These are phyloP conservation scores for Saccharum hybrid DNA, from an alignment of 202 grass and related monocot species.

Conservation along the genomic window DNA sequence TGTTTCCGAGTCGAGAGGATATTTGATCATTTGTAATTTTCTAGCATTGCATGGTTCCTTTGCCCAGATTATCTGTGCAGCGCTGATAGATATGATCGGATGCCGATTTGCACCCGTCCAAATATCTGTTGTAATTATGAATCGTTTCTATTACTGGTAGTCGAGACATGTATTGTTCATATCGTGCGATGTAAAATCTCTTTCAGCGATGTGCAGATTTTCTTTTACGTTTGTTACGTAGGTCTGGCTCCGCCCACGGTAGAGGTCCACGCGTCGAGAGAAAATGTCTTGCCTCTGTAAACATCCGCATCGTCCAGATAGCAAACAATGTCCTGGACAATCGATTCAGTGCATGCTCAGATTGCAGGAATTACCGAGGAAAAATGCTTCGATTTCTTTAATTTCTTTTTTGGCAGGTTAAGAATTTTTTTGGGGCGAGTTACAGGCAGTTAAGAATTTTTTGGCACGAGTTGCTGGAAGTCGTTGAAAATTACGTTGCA, in stretches of 20 bases:
- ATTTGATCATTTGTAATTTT: constrained; percentile 32
- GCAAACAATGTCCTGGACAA: not conserved
- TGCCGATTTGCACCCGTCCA: not conserved
- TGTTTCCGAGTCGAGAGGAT: constrained; percentile 23
- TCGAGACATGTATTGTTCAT: not conserved
- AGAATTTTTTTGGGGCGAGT: not conserved
- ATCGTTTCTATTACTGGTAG: constrained; percentile 16
- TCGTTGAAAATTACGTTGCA: not conserved
- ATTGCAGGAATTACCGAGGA: not conserved
- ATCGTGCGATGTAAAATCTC: not conserved
- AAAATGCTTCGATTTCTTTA: not conserved
- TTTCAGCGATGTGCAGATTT: too few species aligned
- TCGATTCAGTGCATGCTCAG: not conserved
- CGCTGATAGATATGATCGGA: not conserved
- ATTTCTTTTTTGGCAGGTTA: too few species aligned
- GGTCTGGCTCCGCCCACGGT: not conserved
- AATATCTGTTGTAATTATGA: constrained; percentile 29
- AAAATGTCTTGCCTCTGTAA: not conserved
- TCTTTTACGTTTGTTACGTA: not conserved
- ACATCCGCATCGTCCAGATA: too few species aligned
- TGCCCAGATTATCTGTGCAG: constrained; percentile 8
- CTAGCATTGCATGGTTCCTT: constrained; percentile 17
- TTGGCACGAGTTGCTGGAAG: not conserved
- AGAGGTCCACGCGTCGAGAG: not conserved
- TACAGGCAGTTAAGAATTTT: not conserved